These are phyloP conservation scores for Amyloporia xantha DNA, from an alignment of 768 basidiomycete genomes.

Conservation along the genomic window DNA sequence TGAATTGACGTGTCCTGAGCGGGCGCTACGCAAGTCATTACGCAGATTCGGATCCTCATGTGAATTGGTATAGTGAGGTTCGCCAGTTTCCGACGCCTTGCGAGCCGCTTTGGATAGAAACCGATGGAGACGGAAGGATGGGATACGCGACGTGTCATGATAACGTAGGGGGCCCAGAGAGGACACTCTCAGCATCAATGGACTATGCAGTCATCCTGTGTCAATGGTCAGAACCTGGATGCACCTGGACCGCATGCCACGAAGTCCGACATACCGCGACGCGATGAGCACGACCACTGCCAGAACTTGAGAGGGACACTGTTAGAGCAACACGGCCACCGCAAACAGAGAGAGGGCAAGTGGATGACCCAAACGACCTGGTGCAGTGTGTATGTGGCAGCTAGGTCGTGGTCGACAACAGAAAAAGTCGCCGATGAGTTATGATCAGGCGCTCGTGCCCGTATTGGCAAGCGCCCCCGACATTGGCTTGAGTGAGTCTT, in stretches of 20 bases:
- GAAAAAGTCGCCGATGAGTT: neutral
- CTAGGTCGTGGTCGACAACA: neutral
- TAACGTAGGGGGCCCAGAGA: conserved; percentile 58
- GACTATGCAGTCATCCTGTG: conserved; percentile 65
- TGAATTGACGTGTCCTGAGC: too few species aligned
- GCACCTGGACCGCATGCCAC: neutral
- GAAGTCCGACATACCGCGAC: conserved; percentile 13
- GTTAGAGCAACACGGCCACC: neutral
- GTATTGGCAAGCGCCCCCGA: too few species aligned
- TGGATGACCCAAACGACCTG: neutral
- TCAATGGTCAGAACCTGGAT: neutral
- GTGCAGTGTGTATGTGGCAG: neutral
- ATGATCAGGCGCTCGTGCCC: too few species aligned
- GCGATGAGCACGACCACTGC: conserved; percentile 11
- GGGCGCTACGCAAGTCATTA: too few species aligned
- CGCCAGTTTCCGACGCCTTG: neutral
- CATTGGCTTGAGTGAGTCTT: too few species aligned
- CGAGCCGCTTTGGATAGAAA: conserved; percentile 2
- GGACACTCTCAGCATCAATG: conserved; percentile 84
- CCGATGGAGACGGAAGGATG: conserved; percentile 9
- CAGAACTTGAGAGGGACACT: neutral
- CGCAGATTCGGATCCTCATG: too few species aligned
- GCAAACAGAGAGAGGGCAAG: neutral
- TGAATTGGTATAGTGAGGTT: neutral
- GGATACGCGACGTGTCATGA: conserved; percentile 29